Conservation (phyloP, 1,284 basidiomycete genomes). For the Xerocomus minutiporus region DNA sequence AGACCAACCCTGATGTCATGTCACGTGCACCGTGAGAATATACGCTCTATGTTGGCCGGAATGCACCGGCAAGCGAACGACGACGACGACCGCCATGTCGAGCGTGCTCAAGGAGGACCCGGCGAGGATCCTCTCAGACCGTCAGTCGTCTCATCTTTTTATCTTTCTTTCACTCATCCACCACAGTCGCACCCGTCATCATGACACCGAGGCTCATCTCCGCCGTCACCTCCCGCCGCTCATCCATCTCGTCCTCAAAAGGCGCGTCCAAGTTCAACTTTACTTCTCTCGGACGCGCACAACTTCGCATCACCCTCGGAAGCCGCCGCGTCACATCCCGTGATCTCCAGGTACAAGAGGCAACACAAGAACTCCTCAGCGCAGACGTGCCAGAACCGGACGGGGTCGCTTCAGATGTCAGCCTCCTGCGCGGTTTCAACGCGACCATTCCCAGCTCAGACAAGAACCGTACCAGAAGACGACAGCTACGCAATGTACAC, state of each 20-base stretch:
- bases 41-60: conserved; percentile 15
- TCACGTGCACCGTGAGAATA: conserved; percentile 24
- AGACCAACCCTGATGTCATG: conserved; percentile 25
- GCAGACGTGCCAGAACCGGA: conserved; percentile 68
- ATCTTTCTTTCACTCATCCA: neutral
- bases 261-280: conserved; percentile 54
- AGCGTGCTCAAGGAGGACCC: conserved; percentile 67
- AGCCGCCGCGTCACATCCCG: conserved; percentile 69
- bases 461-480: conserved; percentile 65
- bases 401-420: conserved; percentile 60
- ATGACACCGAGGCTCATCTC: conserved; percentile 84
- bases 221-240: conserved; percentile 52
- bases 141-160: conserved; percentile 41
- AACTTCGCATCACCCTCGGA: conserved; percentile 61
- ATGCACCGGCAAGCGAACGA: conserved; percentile 10
- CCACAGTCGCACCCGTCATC: conserved; percentile 81
- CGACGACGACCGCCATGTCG: conserved; percentile 42
- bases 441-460: conserved; percentile 89
- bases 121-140: conserved; percentile 62
- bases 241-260: conserved; percentile 34
- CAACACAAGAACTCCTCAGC: conserved; percentile 71
- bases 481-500: conserved; percentile 79
- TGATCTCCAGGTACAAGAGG: conserved; percentile 81
- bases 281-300: conserved; percentile 68
- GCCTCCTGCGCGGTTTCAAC: conserved; percentile 81